These are phyloP conservation scores for Ustilago vetiveriae DNA, from an alignment of 1,284 basidiomycete species.

Conservation along the genomic window DNA sequence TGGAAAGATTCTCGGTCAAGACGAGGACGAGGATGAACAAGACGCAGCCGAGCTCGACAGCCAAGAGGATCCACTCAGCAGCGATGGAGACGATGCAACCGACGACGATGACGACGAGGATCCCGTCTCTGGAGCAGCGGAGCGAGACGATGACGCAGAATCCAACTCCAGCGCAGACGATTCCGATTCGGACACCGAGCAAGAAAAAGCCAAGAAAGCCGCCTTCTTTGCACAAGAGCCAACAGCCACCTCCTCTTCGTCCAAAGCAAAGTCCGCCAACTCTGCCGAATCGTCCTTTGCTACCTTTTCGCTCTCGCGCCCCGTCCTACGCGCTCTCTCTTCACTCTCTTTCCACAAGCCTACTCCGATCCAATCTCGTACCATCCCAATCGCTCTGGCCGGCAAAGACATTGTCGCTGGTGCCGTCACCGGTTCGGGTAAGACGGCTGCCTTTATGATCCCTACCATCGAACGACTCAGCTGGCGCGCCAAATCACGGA, in stretches of 20 bases:
- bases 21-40: slow-evolving; percentile 57
- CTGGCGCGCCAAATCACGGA: slow-evolving; percentile 78
- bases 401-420: slow-evolving; percentile 97
- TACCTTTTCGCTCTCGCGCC: slow-evolving; percentile 87
- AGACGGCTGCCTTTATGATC: slow-evolving; percentile 98
- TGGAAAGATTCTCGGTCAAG: slow-evolving; percentile 55
- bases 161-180: slow-evolving; percentile 38
- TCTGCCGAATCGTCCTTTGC: slow-evolving; percentile 73
- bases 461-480: slow-evolving; percentile 96
- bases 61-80: slow-evolving; percentile 38
- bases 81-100: slow-evolving; percentile 10
- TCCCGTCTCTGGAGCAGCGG: slow-evolving; percentile 59
- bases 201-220: slow-evolving; percentile 58
- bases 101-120: slow-evolving; percentile 23
- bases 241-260: slow-evolving; percentile 5
- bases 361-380: slow-evolving; percentile 96
- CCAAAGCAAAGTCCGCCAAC: slow-evolving; percentile 12
- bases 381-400: slow-evolving; percentile 96
- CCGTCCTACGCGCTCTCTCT: slow-evolving; percentile 84
- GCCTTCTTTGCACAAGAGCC: slow-evolving; percentile 63
- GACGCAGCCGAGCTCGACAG: slow-evolving; percentile 64
- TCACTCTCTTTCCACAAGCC: slow-evolving; percentile 83
- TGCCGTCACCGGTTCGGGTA: slow-evolving; percentile 93
- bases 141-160: slow-evolving; percentile 20
- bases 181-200: slow-evolving; percentile 52